Base-by-base conservation (phyloP, 768 basidiomycete genomes). In the Hemileccinum rubropunctum region DNA sequence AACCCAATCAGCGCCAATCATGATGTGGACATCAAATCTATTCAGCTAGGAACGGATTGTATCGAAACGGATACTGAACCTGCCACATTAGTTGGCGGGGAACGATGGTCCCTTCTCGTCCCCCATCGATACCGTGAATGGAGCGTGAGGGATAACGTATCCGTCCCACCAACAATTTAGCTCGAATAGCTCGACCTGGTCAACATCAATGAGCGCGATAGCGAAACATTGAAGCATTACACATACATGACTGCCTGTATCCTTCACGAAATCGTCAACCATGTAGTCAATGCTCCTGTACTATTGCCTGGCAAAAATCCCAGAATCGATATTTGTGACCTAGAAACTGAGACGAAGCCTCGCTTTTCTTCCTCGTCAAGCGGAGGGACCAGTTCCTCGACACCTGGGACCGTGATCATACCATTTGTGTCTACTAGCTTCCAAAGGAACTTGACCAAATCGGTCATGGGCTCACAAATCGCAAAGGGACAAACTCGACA, bases 401-500 rank as follows among this genome's bases (percentile, higher is more conserved):
- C 78, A 5, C 91, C 93, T 1, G 91, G 87, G 41, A 95, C 73
- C 38, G 91, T 76, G 59, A 95, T 95, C 45, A 82, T 76, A 21
- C 91, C 92, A 34, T 77, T 64, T 1, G 78, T 74, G 23, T 78
- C 78, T 44, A 95, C 91, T 35, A 95, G 86, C 56, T 83, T 88
- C 56, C 82, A 79, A 77, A 95, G 81, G 49, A 95, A 68, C 34
- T 67, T 58, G 63, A 95, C 73, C 37, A 95, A 79, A 63, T 94
- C 92, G 0, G 88, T 92, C 92, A 95, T 91, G 11, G 92, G 93
- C 64, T 87, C 86, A 61, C 88, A 81, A 9, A 90, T 84, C 17
- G 88, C 89, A 59, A 87, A 91, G n/a, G n/a, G n/a, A n/a, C n/a
- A n/a, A n/a, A n/a, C n/a, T n/a, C n/a, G n/a, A n/a, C n/a, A n/a